Percentiles rank a stretch among this genome's conserved stretches.
phyloP scores from a whole-genome alignment of 495 filamentous ascomycete genomes.

The Neurospora tetraspora region DNA sequence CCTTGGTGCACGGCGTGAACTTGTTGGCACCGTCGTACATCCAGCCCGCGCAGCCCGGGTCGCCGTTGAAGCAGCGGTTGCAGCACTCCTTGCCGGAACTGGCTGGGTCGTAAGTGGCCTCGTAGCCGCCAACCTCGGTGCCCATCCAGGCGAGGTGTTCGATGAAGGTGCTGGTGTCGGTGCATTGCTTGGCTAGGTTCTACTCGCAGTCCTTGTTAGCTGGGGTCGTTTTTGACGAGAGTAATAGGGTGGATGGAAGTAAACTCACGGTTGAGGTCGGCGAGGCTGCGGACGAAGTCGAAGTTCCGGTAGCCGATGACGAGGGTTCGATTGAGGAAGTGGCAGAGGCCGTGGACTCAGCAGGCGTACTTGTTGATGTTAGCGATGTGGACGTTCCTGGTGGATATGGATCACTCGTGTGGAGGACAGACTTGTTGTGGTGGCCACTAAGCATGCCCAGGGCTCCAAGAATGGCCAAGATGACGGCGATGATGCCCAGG shows the following conservation, averaged over 20 bases:
- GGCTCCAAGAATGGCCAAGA: conserved; percentile 21
- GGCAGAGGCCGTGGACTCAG: background rate
- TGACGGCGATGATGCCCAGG: conserved; percentile 14
- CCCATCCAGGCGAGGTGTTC: conserved; percentile 8
- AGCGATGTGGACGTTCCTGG: conserved; percentile 1
- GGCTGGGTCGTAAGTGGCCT: background rate
- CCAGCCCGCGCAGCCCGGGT: conserved; percentile 17
- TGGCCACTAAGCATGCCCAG: conserved; percentile 8
- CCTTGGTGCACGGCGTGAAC: conserved; percentile 17
- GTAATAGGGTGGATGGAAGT: background rate
- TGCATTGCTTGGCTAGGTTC: conserved; percentile 3
- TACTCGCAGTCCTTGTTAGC: background rate
- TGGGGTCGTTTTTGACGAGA: background rate
- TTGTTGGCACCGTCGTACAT: conserved; percentile 1
- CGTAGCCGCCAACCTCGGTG: background rate
- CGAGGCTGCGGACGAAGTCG: background rate
- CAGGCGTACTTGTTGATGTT: conserved; percentile 5
- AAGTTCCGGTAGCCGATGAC: conserved; percentile 1
- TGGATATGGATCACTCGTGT: background rate
- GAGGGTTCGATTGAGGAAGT: background rate
- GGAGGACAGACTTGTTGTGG: conserved; percentile 5
- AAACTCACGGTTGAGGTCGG: conserved; percentile 5
- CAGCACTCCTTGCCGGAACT: conserved; percentile 13
- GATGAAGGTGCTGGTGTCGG: conserved; percentile 10
- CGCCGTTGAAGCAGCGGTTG: conserved; percentile 1